Conservation (phyloP, 805 yeast species). For the Candida caryicola region DNA sequence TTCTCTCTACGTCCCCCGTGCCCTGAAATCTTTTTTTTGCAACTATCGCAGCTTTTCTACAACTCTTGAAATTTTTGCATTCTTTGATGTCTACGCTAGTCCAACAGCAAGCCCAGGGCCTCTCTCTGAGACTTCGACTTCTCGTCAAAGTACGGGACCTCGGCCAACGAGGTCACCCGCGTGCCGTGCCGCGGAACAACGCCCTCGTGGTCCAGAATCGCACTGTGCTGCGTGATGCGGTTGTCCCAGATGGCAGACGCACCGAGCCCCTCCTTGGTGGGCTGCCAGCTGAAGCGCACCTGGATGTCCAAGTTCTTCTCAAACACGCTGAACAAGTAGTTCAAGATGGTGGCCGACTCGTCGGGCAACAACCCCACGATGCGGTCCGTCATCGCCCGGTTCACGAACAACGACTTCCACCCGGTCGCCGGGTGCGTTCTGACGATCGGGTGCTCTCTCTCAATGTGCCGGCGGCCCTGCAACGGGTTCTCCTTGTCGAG, state of each 20-base stretch:
- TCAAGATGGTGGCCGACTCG: conserved; percentile 19
- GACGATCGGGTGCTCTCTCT: conserved; percentile 29
- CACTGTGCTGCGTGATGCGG: conserved; percentile 52
- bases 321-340: conserved; percentile 12
- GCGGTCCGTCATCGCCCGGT: conserved; percentile 28
- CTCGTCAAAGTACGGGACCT: conserved; percentile 50
- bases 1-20: no score
- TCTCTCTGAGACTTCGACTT: conserved; percentile 52
- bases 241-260: conserved; percentile 58
- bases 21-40: no score
- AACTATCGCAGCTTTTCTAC: no score
- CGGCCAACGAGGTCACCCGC: conserved; percentile 51
- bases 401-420: conserved; percentile 31
- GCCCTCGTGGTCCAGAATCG: conserved; percentile 51
- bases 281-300: conserved; percentile 18
- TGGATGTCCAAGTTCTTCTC: conserved; percentile 20
- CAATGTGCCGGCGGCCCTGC: conserved; percentile 27
- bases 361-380: conserved; percentile 29
- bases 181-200: conserved; percentile 49
- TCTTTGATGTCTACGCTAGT: no score
- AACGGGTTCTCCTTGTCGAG: conserved; percentile 34
- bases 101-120: conserved; percentile 40
- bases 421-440: conserved; percentile 35
- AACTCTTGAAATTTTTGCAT: no score
- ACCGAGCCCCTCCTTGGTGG: conserved; percentile 14